Conservation (phyloP, 768 basidiomycete genomes). For the Phanerochaete sordida region DNA sequence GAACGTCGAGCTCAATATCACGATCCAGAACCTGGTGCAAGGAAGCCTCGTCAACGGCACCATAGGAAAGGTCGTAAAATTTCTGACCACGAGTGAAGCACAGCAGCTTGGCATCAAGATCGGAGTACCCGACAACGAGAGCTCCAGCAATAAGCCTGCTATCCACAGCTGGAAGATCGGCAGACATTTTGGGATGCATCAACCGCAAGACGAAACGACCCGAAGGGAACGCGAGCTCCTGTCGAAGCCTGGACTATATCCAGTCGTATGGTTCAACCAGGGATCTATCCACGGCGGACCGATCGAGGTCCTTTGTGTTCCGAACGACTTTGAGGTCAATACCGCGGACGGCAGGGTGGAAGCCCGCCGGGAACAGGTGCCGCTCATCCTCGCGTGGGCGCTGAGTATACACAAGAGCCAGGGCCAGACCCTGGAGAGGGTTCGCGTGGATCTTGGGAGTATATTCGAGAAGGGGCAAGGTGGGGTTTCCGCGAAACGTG, state of each 20-base stretch:
- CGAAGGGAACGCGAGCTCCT: neutral
- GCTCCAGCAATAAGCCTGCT: neutral
- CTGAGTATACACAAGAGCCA: constrained; percentile 88
- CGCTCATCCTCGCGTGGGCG: constrained; percentile 79
- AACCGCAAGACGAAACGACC: too few relatives aligned
- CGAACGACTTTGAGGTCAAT: constrained; percentile 44
- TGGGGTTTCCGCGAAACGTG: neutral
- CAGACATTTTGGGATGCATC: too few relatives aligned
- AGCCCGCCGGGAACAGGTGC: constrained; percentile 59
- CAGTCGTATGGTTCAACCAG: constrained; percentile 10
- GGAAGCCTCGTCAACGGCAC: constrained; percentile 71
- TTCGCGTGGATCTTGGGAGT: constrained; percentile 71
- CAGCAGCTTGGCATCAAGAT: neutral
- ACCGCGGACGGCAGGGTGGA: constrained; percentile 50
- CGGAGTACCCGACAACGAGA: neutral
- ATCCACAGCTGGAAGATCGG: too few relatives aligned
- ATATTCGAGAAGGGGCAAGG: constrained; percentile 85
- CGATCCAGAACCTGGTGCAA: constrained; percentile 61
- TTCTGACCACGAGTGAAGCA: constrained; percentile 16
- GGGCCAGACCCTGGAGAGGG: constrained; percentile 83
- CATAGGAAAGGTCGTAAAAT: constrained; percentile 37
- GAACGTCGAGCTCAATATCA: neutral
- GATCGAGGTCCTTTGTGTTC: constrained; percentile 44
- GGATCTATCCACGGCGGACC: too few relatives aligned
- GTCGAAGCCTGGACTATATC: neutral